Conservation (phyloP, 768 basidiomycete species). For the Hortiboletus campestris region DNA sequence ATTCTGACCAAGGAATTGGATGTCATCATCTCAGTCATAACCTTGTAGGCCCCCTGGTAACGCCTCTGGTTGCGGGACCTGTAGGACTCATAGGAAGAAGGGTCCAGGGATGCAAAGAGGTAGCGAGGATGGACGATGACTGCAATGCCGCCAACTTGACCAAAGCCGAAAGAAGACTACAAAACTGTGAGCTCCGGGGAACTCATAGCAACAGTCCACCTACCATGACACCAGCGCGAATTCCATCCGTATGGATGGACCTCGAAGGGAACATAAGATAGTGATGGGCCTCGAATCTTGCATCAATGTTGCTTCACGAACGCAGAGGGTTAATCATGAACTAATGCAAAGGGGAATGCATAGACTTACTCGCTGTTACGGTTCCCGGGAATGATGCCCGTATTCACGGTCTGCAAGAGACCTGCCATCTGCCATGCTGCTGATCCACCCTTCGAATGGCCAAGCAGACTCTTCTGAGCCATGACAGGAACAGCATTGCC, state of each 20-base stretch:
- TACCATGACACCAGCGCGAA: conserved; percentile 85
- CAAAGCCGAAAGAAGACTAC: conserved; percentile 94
- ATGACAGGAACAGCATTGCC: conserved; percentile 98
- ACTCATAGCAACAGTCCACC: conserved; percentile 20
- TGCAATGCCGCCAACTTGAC: conserved; percentile 94
- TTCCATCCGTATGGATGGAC: conserved; percentile 91
- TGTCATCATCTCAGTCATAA: conserved; percentile 96
- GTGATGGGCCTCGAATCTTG: conserved; percentile 83
- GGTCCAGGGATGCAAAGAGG: conserved; percentile 80
- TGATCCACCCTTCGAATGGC: conserved; percentile 98
- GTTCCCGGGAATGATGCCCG: conserved; percentile 92
- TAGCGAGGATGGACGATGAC: conserved; percentile 89
- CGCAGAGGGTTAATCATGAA: not conserved
- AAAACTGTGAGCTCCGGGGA: not conserved
- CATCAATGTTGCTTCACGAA: conserved; percentile 78
- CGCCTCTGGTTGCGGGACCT: conserved; percentile 63
- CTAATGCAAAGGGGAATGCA: not conserved
- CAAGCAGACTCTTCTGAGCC: conserved; percentile 96
- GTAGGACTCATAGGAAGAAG: conserved; percentile 78
- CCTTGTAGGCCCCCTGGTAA: conserved; percentile 73
- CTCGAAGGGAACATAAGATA: conserved; percentile 97
- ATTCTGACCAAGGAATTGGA: conserved; percentile 90
- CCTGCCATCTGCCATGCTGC: conserved; percentile 97
- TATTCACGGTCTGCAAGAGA: conserved; percentile 77
- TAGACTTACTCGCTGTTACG: conserved; percentile 88